Conservation (phyloP, 352 stramenopile species). For the Globisporangium lucens region DNA sequence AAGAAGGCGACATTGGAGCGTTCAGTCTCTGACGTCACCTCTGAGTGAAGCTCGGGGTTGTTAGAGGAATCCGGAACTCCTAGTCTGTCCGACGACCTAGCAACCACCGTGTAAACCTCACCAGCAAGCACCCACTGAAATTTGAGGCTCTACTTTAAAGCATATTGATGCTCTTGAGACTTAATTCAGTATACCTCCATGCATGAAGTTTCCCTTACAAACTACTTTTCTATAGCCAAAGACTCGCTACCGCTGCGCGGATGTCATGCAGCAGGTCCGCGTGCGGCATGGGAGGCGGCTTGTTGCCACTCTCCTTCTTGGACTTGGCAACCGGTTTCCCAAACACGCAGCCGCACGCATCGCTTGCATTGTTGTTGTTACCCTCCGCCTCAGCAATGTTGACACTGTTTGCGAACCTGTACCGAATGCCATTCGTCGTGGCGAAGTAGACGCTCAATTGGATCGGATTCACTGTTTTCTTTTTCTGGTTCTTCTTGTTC, state of each 20-base stretch:
- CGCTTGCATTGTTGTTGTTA: background rate
- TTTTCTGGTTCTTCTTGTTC: background rate
- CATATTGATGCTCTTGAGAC: background rate
- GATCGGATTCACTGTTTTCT: conserved; percentile 21
- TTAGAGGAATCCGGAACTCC: background rate
- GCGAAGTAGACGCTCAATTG: conserved; percentile 51
- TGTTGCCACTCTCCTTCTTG: conserved; percentile 7
- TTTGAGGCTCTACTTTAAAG: background rate
- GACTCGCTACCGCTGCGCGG: conserved; percentile 38
- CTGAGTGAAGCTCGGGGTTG: background rate
- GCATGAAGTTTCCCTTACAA: too few relatives aligned
- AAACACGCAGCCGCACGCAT: conserved; percentile 40
- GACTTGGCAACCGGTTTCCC: conserved; percentile 24
- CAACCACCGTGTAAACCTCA: background rate
- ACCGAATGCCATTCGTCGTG: conserved; percentile 32
- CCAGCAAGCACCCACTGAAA: background rate
- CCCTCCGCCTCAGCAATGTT: conserved; percentile 23
- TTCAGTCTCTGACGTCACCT: background rate
- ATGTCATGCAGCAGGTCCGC: conserved; percentile 38
- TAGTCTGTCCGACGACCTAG: background rate
- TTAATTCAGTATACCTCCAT: too few relatives aligned
- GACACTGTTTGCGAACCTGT: conserved; percentile 43
- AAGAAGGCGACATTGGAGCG: background rate
- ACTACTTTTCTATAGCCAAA: conserved; percentile 14
- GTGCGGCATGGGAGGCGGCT: conserved; percentile 21